Base-by-base conservation (phyloP, 768 basidiomycete species). In the Termitomyces sp. region DNA sequence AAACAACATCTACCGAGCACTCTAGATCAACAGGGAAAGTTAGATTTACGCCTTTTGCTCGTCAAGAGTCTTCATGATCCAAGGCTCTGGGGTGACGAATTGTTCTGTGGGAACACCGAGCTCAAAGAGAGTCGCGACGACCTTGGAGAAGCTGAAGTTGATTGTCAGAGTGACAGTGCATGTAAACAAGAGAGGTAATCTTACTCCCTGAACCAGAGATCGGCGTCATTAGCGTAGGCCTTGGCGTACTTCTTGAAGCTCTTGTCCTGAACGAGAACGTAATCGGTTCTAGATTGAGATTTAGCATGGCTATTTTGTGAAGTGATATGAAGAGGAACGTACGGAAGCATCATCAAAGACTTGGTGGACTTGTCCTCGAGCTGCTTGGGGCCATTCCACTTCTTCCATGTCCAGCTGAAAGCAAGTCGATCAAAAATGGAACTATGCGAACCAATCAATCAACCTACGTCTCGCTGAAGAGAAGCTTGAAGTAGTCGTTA, bases 291-390 rank as follows among this genome's bases (percentile, higher is more conserved):
- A 59, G 20, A 12, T 36, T 44, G 12, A 35, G 46, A 38, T 52
- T 57, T 13, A 51, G 31, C 27, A 27, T 55, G 29, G 32, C 20
- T 47, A 18, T 47, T 9, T n/a, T n/a, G n/a, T 31, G 32, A 10
- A 25, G 36, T 42, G 50, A 23, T 27, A 31, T n/a, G n/a, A 13
- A 40, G 45, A 33, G 40, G 39, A 9, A 82, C 88, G 53, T 69
- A 92, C 87, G 94, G 94, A 42, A 98, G 75, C 95, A 98, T 98
- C 95, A 98, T 98, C 49, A 98, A 76, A 23, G 84, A 71, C 63
- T 81, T 81, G 39, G 94, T 94, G 73, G 82, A 85, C 82, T 93
- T 94, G 75, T 98, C 96, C 71, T 90, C 86, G 54, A 88, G 86
- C 74, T 97, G 95, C 76, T 93, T 94, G 20, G 94, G 93, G 50